Base-by-base conservation (phyloP, 169 alveolate species). In the Plasmodium blacklocki region DNA sequence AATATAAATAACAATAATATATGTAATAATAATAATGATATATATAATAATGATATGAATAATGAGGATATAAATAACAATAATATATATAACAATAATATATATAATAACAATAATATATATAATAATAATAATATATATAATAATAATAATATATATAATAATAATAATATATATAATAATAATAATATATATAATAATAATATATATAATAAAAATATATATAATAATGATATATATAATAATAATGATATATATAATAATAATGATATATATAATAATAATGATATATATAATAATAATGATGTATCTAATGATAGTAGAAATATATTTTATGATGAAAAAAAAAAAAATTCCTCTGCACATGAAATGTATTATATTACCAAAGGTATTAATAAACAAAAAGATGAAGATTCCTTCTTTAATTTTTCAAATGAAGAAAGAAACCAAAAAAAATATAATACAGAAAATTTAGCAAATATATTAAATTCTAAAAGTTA, bases 11-110 rank as follows among this genome's bases (percentile, higher is more conserved):
- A n/a, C n/a, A n/a, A n/a, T n/a, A n/a, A n/a, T n/a, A n/a, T n/a
- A n/a, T n/a, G n/a, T n/a, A n/a, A n/a, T n/a, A n/a, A n/a, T n/a
- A 56, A 74, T 9, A 62, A 74, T 11, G 2, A 56, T 56, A 3
- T 26, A 26, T 0, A 56, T 15, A 56, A 9, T 14, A 56, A 14
- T 15, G 1, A 15, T 5, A 56, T 9, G 0, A 0, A 56, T 56
- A 9, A 18, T 9, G 18, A 2, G n/a, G n/a, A n/a, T n/a, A n/a
- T n/a, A n/a, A n/a, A n/a, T n/a, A n/a, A n/a, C n/a, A n/a, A n/a
- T n/a, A n/a, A n/a, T n/a, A n/a, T n/a, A n/a, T n/a, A 4, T 2
- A 32, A 39, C n/a, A 66, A 56, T 21, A 56, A 74, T 9, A 62
- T 56, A 3, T 26, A 26, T 0, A 3, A 56, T 56, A 0, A 15